These are phyloP conservation scores for Mycena sp. DNA, from an alignment of 1,284 basidiomycete genomes.

Conservation along the genomic window DNA sequence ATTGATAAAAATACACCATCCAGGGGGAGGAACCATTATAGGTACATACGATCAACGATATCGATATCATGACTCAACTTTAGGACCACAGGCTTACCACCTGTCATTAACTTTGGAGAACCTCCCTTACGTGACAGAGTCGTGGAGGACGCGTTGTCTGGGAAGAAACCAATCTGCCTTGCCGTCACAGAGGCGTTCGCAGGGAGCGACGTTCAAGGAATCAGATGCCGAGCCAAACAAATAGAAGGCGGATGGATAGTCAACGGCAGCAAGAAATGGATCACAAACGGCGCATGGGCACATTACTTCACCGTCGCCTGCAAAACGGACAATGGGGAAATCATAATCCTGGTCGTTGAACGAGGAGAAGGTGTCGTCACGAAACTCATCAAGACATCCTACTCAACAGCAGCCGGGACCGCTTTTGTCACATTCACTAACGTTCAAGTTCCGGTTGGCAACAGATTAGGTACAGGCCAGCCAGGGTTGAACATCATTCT, in stretches of 20 bases:
- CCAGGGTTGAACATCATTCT: slow-evolving; percentile 28
- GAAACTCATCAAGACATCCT: slow-evolving; percentile 80
- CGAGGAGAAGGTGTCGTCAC: slow-evolving; percentile 79
- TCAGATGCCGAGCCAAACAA: slow-evolving; percentile 86
- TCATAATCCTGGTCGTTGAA: slow-evolving; percentile 76
- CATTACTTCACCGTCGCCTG: slow-evolving; percentile 70
- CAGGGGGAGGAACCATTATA: slow-evolving; percentile 78
- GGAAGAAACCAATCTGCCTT: slow-evolving; percentile 83
- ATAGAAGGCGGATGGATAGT: slow-evolving; percentile 90
- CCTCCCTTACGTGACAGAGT: slow-evolving; percentile 82
- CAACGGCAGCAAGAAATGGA: slow-evolving; percentile 84
- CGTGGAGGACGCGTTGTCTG: slow-evolving; percentile 83
- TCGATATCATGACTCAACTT: background rate
- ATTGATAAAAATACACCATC: slow-evolving; percentile 57
- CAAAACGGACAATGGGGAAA: slow-evolving; percentile 74
- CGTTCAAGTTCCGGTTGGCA: slow-evolving; percentile 78
- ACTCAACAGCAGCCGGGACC: slow-evolving; percentile 74
- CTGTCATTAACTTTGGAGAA: slow-evolving; percentile 86
- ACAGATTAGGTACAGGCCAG: slow-evolving; percentile 68
- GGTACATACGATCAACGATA: slow-evolving; percentile 45
- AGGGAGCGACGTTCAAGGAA: slow-evolving; percentile 88
- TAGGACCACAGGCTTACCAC: slow-evolving; percentile 59
- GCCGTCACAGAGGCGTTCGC: slow-evolving; percentile 92
- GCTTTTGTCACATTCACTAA: slow-evolving; percentile 85
- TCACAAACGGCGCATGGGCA: slow-evolving; percentile 69